A percentile compares a stretch with the other conserved stretches of the same genome.
Evolutionary conservation across 2,329 filamentous ascomycete species (phyloP).

Genomic region (Colletotrichum orchidophilum): DNA sequence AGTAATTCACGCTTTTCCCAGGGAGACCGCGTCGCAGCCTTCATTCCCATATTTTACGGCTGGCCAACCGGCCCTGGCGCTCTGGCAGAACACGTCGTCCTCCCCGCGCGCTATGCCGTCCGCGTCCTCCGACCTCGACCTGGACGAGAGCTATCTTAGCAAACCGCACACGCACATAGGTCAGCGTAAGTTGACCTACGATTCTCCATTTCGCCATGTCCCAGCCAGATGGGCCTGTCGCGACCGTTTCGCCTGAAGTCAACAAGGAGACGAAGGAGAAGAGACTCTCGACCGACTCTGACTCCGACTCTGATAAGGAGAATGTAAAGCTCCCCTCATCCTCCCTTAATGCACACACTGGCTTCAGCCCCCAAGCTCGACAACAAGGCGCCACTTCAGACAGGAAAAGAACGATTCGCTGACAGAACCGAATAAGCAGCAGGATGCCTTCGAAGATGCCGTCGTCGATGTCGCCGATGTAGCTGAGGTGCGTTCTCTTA

Average conservation of each 20-base stretch:
- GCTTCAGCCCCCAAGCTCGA: background rate
- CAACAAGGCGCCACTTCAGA: background rate
- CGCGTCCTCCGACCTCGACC: slow-evolving; percentile 38
- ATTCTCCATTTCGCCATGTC: slow-evolving; percentile 42
- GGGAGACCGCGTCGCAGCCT: slow-evolving; percentile 49
- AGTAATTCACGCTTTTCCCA: slow-evolving; percentile 41
- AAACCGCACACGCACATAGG: slow-evolving; percentile 10
- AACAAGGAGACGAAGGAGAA: slow-evolving; percentile 34
- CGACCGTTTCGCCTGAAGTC: slow-evolving; percentile 16
- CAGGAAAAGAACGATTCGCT: background rate
- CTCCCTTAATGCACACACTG: slow-evolving; percentile 20
- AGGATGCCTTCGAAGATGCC: slow-evolving; percentile 89
- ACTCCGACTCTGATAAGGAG: slow-evolving; percentile 34
- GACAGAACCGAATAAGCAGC: slow-evolving; percentile 18
- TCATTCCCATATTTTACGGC: slow-evolving; percentile 45
- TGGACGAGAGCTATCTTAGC: slow-evolving; percentile 1
- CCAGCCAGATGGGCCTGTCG: slow-evolving; percentile 43
- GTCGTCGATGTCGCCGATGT: slow-evolving; percentile 63
- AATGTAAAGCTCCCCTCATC: slow-evolving; percentile 31
- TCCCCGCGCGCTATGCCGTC: slow-evolving; percentile 46
- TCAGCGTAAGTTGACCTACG: slow-evolving; percentile 17
- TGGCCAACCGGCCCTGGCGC: slow-evolving; percentile 48
- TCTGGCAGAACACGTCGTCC: slow-evolving; percentile 49
- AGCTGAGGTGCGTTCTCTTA: slow-evolving; percentile 72
- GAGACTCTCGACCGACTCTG: slow-evolving; percentile 27